Base-by-base conservation (phyloP, 148 eudicot species). In the Arctostaphylos glauca region DNA sequence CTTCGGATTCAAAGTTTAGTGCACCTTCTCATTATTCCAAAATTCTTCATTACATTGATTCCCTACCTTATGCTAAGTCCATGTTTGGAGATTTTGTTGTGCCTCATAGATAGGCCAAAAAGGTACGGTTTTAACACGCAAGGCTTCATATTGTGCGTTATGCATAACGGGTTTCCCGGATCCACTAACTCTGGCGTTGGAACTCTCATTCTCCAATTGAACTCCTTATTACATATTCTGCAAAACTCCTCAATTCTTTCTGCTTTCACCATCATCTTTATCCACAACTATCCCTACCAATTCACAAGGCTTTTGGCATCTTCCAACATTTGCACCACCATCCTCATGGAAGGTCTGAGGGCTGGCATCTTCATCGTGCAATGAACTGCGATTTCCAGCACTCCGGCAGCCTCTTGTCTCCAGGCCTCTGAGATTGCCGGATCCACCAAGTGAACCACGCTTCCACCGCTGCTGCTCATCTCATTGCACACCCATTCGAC, bases 261-360 rank as follows among this genome's bases (percentile, higher is more conserved):
- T 25, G 31, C 56, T 21, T 18, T 77, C 81, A 19, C 46, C n/a
- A 16, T n/a, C n/a, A 16, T n/a, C 80, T 83, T 46, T 67, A 58
- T 38, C 44, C 31, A 83, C 84, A 72, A 83, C 56, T 66, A 86
- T 54, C 54, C 53, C 68, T 3, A 54, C 76, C 23, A 83, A 78
- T 19, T 5, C 58, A 31, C 78, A 78, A 53, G 90, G 90, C 62
- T 86, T 31, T 31, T 77, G 4, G 84, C 88, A 43, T 86, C 84
- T 80, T 88, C 88, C 79, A 88, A 44, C 90, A 88, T 88, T 31
- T 86, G 88, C 55, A 88, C 88, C 9, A 88, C 86, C 88, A 72
- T 84, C 62, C 88, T 88, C 90, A 88, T 88, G 9, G 88, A 84
- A 2, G 90, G 90, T 38, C 90, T 82, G 6, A 81, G 47, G 12